Base-by-base conservation (phyloP, 768 basidiomycete species). In the Hericium rajendrae region DNA sequence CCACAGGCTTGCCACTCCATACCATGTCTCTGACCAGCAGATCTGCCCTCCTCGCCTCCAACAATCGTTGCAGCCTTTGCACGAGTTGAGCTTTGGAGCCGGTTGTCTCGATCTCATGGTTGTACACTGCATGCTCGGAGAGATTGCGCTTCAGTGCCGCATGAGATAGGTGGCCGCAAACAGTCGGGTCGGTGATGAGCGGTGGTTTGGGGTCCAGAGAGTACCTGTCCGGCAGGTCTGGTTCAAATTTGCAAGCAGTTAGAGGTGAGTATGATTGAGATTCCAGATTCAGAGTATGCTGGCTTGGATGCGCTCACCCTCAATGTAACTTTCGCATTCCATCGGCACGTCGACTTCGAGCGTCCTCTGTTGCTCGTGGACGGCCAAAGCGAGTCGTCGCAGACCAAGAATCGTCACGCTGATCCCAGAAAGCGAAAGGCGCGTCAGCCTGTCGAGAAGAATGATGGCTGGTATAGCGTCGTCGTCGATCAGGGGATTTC, bases 91-190 rank as follows among this genome's bases (percentile, higher is more conserved):
- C 62, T 58, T 75, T 77, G 22, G 75, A 71, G 0, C 83, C 84
- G 15, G 71, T 66, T 0, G 74, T 66, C 18, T 73, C n/a, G 38
- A 85, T 76, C 0, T 61, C 62, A 20, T 72, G 61, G 60, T 86
- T 82, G 57, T 66, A 66, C 11, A 60, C 69, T 1, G 81, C 76
- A 62, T 86, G 84, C 1, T 76, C 84, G 18, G 71, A 70, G 4
- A 87, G 74, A 61, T 87, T 86, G 11, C 78, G 72, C 60, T 75
- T 75, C 32, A 86, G 70, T 0, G 80, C 82, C 1, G 70, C 69
- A 4, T 63, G 58, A 15, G 82, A 78, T 12, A 85, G 72, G 11
- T 68, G 65, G 13, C 66, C 53, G 59, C 78, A 79, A 16, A 69
- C 59, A 8, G 62, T 57, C 4, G 80, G 75, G 50, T 76, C 69